Percentiles rank a stretch among this genome's conserved stretches.
phyloP scores from a whole-genome alignment of 2,329 filamentous ascomycete genomes.

The Hypoxylon sp. region DNA sequence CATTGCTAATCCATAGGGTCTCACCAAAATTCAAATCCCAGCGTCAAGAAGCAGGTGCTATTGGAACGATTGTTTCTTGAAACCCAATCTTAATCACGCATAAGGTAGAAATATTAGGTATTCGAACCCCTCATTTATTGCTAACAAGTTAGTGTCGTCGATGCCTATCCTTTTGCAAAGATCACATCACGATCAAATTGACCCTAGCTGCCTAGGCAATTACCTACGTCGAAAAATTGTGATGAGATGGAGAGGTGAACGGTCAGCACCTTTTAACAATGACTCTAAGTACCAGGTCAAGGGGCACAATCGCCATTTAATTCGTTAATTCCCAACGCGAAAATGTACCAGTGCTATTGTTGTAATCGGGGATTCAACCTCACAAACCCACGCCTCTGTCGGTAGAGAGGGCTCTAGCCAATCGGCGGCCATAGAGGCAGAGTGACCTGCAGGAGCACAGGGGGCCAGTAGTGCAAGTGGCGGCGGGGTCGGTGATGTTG shows the following conservation, averaged over 20 bases:
- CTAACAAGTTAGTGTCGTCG: neutral
- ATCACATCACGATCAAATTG: no score
- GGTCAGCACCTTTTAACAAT: constrained; percentile 21
- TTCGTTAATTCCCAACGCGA: constrained; percentile 12
- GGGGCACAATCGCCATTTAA: constrained; percentile 11
- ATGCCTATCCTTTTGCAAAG: constrained; percentile 8
- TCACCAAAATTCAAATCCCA: no score
- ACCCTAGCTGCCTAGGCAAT: no score
- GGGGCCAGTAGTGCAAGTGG: constrained; percentile 18
- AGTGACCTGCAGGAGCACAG: constrained; percentile 30
- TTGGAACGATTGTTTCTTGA: no score
- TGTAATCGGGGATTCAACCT: constrained; percentile 13
- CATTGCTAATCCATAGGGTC: no score
- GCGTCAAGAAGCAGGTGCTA: no score
- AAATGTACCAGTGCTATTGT: constrained; percentile 1
- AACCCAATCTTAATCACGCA: no score
- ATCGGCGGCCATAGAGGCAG: constrained; percentile 28
- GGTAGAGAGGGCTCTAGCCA: constrained; percentile 20
- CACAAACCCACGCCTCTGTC: constrained; percentile 14
- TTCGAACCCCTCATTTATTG: no score
- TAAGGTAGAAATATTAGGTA: no score
- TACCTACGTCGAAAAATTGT: constrained; percentile 24
- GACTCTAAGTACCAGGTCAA: constrained; percentile 18
- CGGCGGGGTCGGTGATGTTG: constrained; percentile 41
- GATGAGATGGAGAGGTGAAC: constrained; percentile 31